Evolutionary conservation across 257 asterid genomes (phyloP), one percentile per base, ranked within the genome.

Genomic region (Agastache rugosa): DNA sequence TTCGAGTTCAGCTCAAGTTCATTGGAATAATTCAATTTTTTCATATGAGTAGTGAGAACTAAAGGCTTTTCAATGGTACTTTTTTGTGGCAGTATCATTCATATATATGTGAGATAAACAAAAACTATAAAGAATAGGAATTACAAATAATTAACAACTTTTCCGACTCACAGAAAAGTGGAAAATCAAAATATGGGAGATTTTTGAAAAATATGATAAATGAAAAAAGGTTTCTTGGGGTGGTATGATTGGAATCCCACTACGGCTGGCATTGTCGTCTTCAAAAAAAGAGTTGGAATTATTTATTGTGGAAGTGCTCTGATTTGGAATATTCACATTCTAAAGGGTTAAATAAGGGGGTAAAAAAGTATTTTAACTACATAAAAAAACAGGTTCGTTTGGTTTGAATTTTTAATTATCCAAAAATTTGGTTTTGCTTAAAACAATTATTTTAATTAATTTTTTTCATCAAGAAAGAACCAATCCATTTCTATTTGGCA

Each of bases 241-340:
- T 55, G 51, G 41, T 29, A 59, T 75, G 72, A 66, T 48, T 76
- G 75, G 80, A 68, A 76, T 47, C 78, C 80, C 71, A 58, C 69
- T 59, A 67, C 14, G 20, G 51, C 41, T 17, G 54, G 58, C 23
- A 54, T 35, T 31, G 63, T 76, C 71, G 29, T 76, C 56, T 35
- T 76, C 54, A 50, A 16, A 39, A 39, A 41, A 65, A 63, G 2
- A 37, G 16, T 25, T 37, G 64, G 54, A 61, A 70, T 71, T 62
- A 70, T 25, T 61, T 37, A 58, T 69, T 45, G 12, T 56, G 23
- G 17, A 73, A 61, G n/a, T 63, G 63, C 65, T 72, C 44, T 31
- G 29, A 6, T 53, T 42, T 70, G 53, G 83, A 79, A 79, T 75
- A 79, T 79, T 65, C 80, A 42, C 54, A 69, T 63, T 69, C 76